A percentile compares a stretch with the other conserved stretches of the same genome.
phyloP scores from a whole-genome alignment of 305 asterid species.

The Plantago coronopus region DNA sequence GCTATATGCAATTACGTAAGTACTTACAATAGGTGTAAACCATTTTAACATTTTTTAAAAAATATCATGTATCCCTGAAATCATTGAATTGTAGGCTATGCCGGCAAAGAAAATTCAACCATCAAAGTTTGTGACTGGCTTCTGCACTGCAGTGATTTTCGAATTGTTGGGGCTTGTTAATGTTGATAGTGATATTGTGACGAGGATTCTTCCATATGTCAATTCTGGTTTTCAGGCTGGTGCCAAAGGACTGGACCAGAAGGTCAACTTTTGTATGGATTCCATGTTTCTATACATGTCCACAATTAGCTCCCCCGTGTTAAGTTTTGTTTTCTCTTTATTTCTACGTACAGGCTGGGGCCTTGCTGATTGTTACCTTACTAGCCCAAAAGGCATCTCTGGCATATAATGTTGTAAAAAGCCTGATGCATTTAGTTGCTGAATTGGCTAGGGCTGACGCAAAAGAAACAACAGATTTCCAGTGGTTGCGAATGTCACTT shows the following conservation, averaged over 20 bases:
- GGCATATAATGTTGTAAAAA: slow-evolving; percentile 53
- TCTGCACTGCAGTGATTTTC: slow-evolving; percentile 78
- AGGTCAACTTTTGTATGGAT: slow-evolving; percentile 41
- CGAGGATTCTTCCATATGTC: slow-evolving; percentile 69
- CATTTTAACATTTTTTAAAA: slow-evolving; percentile 12
- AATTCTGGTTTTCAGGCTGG: slow-evolving; percentile 57
- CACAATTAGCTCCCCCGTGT: slow-evolving; percentile 17
- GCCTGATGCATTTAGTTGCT: slow-evolving; percentile 64
- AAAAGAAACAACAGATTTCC: slow-evolving; percentile 56
- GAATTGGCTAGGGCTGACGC: slow-evolving; percentile 57
- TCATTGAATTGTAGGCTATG: slow-evolving; percentile 46
- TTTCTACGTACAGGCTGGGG: slow-evolving; percentile 62
- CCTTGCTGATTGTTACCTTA: slow-evolving; percentile 78
- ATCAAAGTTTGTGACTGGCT: slow-evolving; percentile 51
- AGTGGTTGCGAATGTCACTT: slow-evolving; percentile 69
- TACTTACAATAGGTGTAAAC: slow-evolving; percentile 13
- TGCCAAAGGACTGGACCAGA: slow-evolving; percentile 55
- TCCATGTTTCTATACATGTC: slow-evolving; percentile 5
- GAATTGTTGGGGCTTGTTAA: slow-evolving; percentile 66
- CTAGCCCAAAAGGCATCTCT: slow-evolving; percentile 72
- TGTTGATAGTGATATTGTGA: slow-evolving; percentile 54
- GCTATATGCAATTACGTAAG: slow-evolving; percentile 76
- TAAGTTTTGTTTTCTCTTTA: slow-evolving; percentile 9
- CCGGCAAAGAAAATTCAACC: slow-evolving; percentile 61
- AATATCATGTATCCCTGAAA: slow-evolving; percentile 25